Base-by-base conservation (phyloP, 495 filamentous ascomycete species). In the Penicillium macrosclerotiorum region DNA sequence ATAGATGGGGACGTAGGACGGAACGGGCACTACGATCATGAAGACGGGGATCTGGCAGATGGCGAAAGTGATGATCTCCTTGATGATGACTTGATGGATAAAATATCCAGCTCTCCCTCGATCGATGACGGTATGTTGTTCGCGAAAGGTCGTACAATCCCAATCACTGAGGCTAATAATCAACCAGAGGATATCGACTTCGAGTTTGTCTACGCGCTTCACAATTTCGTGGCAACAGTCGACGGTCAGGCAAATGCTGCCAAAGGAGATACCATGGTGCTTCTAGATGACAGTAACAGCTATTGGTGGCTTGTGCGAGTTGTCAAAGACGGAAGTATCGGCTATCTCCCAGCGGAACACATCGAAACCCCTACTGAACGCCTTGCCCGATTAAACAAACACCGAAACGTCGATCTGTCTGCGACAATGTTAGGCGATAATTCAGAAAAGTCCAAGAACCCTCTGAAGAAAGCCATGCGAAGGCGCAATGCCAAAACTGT, bases 241-340 rank as follows among this genome's bases (percentile, higher is more conserved):
- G 94, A 99, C 68, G 93, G 93, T 5, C 93, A 99, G 68, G 93
- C 93, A 45, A 97, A 97, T 74, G 93, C 93, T 35, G 89, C 88
- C 8, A 99, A 99, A 72, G 93, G 93, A 24, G 93, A 99, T 59
- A 96, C 91, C 12, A 99, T 99, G 93, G 90, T 96, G n/a, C 81
- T 99, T 30, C 79, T 99, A n/a, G 93, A 97, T 63, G 93, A 99
- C 57, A 96, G 89, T 64, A 99, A 99, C 72, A 96, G 90, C 65
- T 99, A 99, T 63, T 99, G 93, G 93, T 99, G 93, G 93, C 80
- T 99, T 29, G 93, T 99, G 11, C 79, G 92, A 40, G 89, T 99
- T 14, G 90, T 96, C 9, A 96, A 96, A 67, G 94, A 97, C 65
- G 90, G 84, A 59, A 96, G 90, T 59, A 97, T 98, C 65, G 93